Evolutionary conservation across 768 basidiomycete species (phyloP), one percentile per base, ranked within the genome.

Genomic region (Phaffia australis): DNA sequence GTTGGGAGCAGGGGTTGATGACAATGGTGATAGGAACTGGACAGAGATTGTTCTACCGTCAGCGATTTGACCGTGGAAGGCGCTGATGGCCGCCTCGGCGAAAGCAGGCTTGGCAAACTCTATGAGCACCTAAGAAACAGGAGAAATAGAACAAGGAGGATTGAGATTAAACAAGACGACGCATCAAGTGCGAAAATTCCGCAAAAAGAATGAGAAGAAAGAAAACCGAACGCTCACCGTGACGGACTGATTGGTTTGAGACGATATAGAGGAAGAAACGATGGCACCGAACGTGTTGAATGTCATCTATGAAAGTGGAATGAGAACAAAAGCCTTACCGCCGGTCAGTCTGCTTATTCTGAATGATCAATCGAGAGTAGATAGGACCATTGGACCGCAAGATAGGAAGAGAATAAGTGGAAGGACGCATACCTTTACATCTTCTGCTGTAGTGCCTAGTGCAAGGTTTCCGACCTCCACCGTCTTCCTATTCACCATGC

Each of bases 381-480:
- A 42, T 42, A 5, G 35, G 35, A 42, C 35, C 4, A 11, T 42
- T 11, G 11, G 11, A 42, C 11, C 35, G 3, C 1, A 19, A 4
- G 47, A 7, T 46, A 47, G 23, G 63, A 29, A 27, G n/a, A 48
- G 46, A 49, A 19, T 14, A 48, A 29, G 23, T 8, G n/a, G 16
- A 47, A 25, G 42, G 25, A 52, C 8, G 27, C 59, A 51, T 27
- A 67, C 66, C 66, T 62, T 60, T 7, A 67, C 66, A 23, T 67
- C 66, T 55, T 67, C 66, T 16, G 66, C 66, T 6, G 66, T 67
- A n/a, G 66, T 67, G 5, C 66, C 66, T 21, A 42, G 52, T 14
- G 49, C 66, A 19, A 67, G 66, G 54, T 62, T 62, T 19, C 60
- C 51, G 21, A 67, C 66, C 30, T 55, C 52, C n/a, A 67, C 66